These are phyloP conservation scores for Monosporozyma solicola DNA, from an alignment of 805 yeast species.

Conservation along the genomic window DNA sequence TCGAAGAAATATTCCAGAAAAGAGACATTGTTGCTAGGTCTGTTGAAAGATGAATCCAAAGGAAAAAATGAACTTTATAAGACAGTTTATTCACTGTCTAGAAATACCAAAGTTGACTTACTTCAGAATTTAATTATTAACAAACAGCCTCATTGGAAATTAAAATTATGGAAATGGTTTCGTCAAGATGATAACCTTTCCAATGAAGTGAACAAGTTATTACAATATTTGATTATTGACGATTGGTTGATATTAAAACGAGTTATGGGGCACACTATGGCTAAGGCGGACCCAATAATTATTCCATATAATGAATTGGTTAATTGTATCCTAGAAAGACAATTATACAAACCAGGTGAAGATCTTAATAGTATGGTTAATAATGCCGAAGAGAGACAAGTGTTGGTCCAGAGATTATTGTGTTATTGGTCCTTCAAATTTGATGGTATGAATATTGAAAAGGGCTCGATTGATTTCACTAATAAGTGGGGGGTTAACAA, in stretches of 20 bases:
- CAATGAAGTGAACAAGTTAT: constrained; percentile 40
- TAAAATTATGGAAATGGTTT: constrained; percentile 35
- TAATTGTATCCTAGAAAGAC: constrained; percentile 47
- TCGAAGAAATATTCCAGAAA: constrained; percentile 1
- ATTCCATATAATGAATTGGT: constrained; percentile 44
- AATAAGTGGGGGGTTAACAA: constrained; percentile 29
- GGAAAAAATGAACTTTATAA: constrained; percentile 10
- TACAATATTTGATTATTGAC: constrained; percentile 38
- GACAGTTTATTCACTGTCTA: constrained; percentile 42
- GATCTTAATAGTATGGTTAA: constrained; percentile 29
- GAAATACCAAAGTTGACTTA: constrained; percentile 31
- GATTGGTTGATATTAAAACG: constrained; percentile 21
- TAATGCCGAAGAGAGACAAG: constrained; percentile 30
- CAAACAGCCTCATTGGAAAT: constrained; percentile 32
- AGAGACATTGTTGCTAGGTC: not conserved
- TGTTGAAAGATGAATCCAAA: not conserved
- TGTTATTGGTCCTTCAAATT: constrained; percentile 35
- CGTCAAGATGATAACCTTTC: constrained; percentile 30
- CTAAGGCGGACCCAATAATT: constrained; percentile 1
- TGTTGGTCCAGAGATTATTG: constrained; percentile 34
- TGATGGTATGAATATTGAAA: constrained; percentile 22
- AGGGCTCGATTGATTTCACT: constrained; percentile 29
- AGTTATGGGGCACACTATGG: constrained; percentile 7
- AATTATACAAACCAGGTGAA: constrained; percentile 35
- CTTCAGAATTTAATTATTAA: constrained; percentile 29